phyloP scores from a whole-genome alignment of 495 filamentous ascomycete species.

The Hypoxylon fragiforme region DNA sequence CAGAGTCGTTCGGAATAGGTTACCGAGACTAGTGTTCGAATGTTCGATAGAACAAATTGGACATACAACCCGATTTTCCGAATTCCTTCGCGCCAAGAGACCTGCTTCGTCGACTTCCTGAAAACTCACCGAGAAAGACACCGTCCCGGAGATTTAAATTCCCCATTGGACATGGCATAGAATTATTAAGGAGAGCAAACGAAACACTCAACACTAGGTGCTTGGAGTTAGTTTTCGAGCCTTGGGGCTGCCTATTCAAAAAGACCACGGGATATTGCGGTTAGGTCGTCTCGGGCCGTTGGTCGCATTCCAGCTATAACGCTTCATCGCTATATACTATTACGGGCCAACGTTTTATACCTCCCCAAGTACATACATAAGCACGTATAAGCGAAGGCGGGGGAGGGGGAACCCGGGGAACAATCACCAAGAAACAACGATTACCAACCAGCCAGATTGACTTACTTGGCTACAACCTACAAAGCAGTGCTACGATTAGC shows the following conservation, averaged over 20 bases:
- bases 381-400: neutral
- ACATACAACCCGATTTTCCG: slow-evolving; percentile 27
- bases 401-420: neutral
- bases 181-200: neutral
- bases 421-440: neutral
- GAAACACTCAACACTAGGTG: neutral
- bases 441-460: neutral
- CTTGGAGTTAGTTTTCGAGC: slow-evolving; percentile 7
- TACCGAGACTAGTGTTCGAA: slow-evolving; percentile 9
- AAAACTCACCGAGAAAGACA: slow-evolving; percentile 32
- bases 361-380: neutral
- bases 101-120: slow-evolving; percentile 13
- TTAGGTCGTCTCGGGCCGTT: slow-evolving; percentile 20
- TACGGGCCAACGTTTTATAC: neutral
- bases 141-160: slow-evolving; percentile 24
- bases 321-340: slow-evolving; percentile 18
- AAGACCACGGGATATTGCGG: slow-evolving; percentile 9
- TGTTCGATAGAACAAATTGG: slow-evolving; percentile 23
- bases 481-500: neutral
- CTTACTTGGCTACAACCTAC: neutral
- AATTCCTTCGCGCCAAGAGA: slow-evolving; percentile 26
- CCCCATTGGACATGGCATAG: slow-evolving; percentile 21
- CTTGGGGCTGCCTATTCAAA: slow-evolving; percentile 2
- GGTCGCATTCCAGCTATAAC: slow-evolving; percentile 16
- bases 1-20: neutral